Conservation (phyloP, 2,329 filamentous ascomycete genomes). For the Pseudogymnoascus sp. region DNA sequence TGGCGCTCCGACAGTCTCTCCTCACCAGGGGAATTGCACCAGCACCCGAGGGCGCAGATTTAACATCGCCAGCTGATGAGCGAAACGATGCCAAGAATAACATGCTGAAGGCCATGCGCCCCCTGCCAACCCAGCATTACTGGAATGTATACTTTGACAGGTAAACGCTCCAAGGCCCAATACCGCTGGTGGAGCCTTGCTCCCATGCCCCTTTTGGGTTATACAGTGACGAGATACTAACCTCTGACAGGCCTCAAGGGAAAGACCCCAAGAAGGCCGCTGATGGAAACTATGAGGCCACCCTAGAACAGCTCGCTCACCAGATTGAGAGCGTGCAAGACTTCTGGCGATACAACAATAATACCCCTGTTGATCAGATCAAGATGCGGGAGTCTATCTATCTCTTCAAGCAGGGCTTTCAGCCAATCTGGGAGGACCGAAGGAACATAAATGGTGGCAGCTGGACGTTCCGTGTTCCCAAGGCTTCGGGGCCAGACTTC, state of each 20-base stretch:
- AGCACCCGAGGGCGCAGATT: slow-evolving; percentile 53
- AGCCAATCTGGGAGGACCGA: slow-evolving; percentile 75
- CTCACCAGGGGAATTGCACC: slow-evolving; percentile 57
- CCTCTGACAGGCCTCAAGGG: slow-evolving; percentile 22
- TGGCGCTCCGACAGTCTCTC: slow-evolving; percentile 50
- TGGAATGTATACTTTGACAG: slow-evolving; percentile 66
- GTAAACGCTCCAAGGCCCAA: slow-evolving; percentile 28
- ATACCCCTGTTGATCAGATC: slow-evolving; percentile 68
- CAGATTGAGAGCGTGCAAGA: slow-evolving; percentile 76
- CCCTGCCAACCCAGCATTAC: slow-evolving; percentile 71
- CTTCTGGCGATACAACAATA: slow-evolving; percentile 78
- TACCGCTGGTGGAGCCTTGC: neutral
- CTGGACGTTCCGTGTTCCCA: slow-evolving; percentile 88
- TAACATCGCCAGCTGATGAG: slow-evolving; percentile 61
- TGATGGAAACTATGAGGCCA: slow-evolving; percentile 27
- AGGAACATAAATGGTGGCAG: slow-evolving; percentile 79
- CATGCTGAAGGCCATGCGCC: slow-evolving; percentile 65
- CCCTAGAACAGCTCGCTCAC: slow-evolving; percentile 53
- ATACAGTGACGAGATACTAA: neutral
- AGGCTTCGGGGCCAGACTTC: slow-evolving; percentile 62
- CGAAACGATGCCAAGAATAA: slow-evolving; percentile 77
- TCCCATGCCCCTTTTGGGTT: neutral
- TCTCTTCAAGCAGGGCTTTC: slow-evolving; percentile 71
- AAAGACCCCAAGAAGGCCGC: slow-evolving; percentile 31
- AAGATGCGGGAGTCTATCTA: slow-evolving; percentile 72